These are phyloP conservation scores for Pouteria glomerata DNA, from an alignment of 148 eudicot species.

Conservation along the genomic window DNA sequence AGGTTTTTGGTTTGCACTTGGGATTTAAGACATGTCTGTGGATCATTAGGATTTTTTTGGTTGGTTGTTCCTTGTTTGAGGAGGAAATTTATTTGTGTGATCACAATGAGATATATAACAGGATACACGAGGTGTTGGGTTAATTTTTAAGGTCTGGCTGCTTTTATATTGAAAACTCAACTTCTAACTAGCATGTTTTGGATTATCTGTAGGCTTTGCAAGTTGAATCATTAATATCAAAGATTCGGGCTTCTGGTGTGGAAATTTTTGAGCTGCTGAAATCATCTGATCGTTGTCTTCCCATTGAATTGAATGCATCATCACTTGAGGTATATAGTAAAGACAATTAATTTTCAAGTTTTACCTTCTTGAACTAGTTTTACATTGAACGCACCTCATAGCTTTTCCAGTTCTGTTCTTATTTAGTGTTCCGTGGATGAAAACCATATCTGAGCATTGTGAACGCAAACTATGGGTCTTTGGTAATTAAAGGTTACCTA, in stretches of 20 bases:
- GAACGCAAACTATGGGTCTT: not conserved
- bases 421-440: not conserved
- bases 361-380: conserved; percentile 4
- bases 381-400: not conserved
- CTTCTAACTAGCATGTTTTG: conserved; percentile 12
- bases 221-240: conserved; percentile 56
- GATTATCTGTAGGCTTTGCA: conserved; percentile 59
- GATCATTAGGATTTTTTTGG: not conserved
- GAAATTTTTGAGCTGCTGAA: conserved; percentile 58
- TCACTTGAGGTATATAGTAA: conserved; percentile 62
- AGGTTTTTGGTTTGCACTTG: not conserved
- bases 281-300: conserved; percentile 45
- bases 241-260: conserved; percentile 40
- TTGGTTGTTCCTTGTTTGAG: not conserved
- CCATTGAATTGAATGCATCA: conserved; percentile 48
- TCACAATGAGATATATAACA: not conserved
- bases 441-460: not conserved
- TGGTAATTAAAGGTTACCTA: not conserved
- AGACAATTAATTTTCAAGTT: not conserved
- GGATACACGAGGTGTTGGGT: not conserved
- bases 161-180: no score
- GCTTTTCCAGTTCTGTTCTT: not conserved
- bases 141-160: not conserved
- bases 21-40: not conserved
- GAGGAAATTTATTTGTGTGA: not conserved